Conservation (phyloP, 768 basidiomycete species). For the Psilocybe sp. region DNA sequence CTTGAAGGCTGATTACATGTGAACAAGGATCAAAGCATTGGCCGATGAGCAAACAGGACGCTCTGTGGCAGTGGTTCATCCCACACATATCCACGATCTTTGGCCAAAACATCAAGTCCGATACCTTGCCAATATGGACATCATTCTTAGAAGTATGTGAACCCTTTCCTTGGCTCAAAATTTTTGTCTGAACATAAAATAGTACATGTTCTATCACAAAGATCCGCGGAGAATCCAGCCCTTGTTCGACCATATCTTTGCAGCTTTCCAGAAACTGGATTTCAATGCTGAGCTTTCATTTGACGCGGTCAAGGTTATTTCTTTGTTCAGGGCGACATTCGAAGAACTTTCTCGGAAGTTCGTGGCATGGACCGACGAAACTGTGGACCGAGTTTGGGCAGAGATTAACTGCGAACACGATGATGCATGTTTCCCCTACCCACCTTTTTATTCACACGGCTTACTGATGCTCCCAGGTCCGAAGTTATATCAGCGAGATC, state of each 20-base stretch:
- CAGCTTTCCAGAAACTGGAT: slow-evolving; percentile 63
- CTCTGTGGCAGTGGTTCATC: slow-evolving; percentile 79
- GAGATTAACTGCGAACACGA: slow-evolving; percentile 78
- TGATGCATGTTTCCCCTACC: slow-evolving; percentile 48
- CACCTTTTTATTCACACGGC: neutral
- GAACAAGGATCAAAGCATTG: slow-evolving; percentile 82
- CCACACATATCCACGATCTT: slow-evolving; percentile 67
- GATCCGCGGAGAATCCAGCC: slow-evolving; percentile 85
- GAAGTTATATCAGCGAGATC: slow-evolving; percentile 73
- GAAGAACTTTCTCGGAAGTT: slow-evolving; percentile 81
- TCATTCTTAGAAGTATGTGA: slow-evolving; percentile 67
- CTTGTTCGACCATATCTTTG: slow-evolving; percentile 69
- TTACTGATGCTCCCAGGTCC: slow-evolving; percentile 43
- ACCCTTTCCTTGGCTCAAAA: neutral
- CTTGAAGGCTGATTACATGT: neutral
- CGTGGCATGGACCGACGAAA: slow-evolving; percentile 69
- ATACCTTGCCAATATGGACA: slow-evolving; percentile 77
- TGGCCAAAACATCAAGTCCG: slow-evolving; percentile 71
- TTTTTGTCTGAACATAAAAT: slow-evolving; percentile 3
- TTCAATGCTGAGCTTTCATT: slow-evolving; percentile 83
- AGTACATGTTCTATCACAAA: slow-evolving; percentile 76
- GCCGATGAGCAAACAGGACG: slow-evolving; percentile 65
- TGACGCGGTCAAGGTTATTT: slow-evolving; percentile 68
- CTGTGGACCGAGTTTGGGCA: slow-evolving; percentile 65
- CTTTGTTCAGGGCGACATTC: slow-evolving; percentile 68